Percentiles rank a stretch among this genome's conserved stretches.
Evolutionary conservation across 495 filamentous ascomycete species (phyloP).

Genomic region (Tuber calosporum): DNA sequence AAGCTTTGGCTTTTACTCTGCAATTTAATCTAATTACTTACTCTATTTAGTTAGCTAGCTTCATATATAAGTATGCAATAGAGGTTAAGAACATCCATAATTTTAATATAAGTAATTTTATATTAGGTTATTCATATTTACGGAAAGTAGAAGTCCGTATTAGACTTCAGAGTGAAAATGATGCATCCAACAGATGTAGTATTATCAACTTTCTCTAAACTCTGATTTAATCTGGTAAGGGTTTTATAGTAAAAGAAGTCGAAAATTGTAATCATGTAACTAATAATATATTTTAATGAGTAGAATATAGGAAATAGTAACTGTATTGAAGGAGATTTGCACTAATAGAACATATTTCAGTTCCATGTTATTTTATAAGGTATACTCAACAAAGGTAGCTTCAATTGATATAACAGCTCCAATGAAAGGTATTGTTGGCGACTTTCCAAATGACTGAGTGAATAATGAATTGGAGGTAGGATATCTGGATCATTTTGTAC

Average conservation of each 20-base stretch:
- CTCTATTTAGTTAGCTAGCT: neutral
- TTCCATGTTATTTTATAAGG: neutral
- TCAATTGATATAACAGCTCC: neutral
- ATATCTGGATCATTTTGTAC: neutral
- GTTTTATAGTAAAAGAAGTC: too few relatives aligned
- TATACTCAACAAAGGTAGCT: neutral
- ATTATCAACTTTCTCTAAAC: too few relatives aligned
- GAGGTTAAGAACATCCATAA: neutral
- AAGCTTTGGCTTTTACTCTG: neutral
- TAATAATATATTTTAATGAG: rapidly evolving
- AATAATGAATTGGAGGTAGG: neutral
- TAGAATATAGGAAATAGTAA: neutral
- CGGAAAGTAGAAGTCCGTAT: neutral
- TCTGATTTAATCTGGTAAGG: too few relatives aligned
- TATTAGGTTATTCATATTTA: neutral
- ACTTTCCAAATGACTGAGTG: neutral
- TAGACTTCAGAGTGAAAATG: neutral
- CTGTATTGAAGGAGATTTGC: neutral
- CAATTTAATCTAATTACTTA: neutral
- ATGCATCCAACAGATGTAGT: too few relatives aligned
- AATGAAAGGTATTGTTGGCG: neutral
- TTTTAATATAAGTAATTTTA: neutral
- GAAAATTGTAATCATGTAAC: neutral
- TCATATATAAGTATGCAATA: neutral
- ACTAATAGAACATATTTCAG: neutral